Percentiles rank a stretch among this genome's conserved stretches.
These are phyloP conservation scores for Leishmania major DNA, from an alignment of 208 protist species.

Conservation along the genomic window DNA sequence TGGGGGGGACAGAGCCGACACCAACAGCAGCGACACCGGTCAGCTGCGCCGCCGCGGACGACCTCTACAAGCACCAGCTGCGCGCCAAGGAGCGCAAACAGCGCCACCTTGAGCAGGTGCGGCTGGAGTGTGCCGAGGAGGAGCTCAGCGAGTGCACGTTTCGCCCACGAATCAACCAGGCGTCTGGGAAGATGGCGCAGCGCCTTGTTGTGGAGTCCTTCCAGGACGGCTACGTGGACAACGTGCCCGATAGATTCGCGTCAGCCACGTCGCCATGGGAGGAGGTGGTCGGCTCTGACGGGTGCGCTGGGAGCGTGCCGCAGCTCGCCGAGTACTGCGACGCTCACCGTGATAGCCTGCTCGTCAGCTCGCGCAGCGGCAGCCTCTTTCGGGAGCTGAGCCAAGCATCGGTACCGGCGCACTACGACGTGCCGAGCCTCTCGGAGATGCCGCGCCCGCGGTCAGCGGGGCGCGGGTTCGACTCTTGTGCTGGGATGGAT, in stretches of 20 bases:
- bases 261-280: not conserved
- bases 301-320: not conserved
- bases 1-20: not conserved
- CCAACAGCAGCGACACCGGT: not conserved
- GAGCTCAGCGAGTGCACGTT: conserved; percentile 56
- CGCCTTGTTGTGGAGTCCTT: conserved; percentile 16
- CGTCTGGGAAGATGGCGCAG: conserved; percentile 25
- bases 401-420: not conserved
- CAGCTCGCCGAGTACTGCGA: not conserved
- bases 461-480: not conserved
- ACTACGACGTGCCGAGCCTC: not conserved
- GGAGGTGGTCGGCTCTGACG: not conserved
- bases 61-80: conserved; percentile 43
- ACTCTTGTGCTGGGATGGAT: not conserved
- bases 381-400: conserved; percentile 18
- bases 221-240: not conserved
- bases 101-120: conserved; percentile 30
- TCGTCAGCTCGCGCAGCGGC: conserved; percentile 8
- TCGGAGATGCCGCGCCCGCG: not conserved
- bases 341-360: not conserved
- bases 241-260: not conserved
- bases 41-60: not conserved
- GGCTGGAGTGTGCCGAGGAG: conserved; percentile 24
- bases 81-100: conserved; percentile 25
- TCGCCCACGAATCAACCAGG: conserved; percentile 28